phyloP scores from a whole-genome alignment of 495 filamentous ascomycete species.

The Talaromyces trachyspermus region DNA sequence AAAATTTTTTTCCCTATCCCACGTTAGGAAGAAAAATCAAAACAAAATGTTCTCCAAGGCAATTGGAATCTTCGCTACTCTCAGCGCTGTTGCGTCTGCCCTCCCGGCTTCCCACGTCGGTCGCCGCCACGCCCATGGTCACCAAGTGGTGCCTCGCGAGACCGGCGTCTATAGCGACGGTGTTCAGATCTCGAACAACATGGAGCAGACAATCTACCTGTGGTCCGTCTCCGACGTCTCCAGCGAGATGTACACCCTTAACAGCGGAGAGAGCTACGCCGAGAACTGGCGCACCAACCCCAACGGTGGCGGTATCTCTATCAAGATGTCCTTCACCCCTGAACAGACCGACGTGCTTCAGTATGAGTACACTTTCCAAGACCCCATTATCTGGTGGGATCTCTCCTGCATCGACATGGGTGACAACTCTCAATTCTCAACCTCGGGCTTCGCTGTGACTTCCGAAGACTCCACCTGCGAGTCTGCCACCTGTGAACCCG shows the following conservation, averaged over 20 bases:
- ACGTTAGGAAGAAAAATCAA: neutral
- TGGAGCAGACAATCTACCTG: conserved; percentile 31
- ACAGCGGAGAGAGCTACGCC: conserved; percentile 27
- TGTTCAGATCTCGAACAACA: conserved; percentile 32
- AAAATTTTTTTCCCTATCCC: conserved; percentile 11
- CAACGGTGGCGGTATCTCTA: conserved; percentile 39
- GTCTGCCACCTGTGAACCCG: conserved; percentile 30
- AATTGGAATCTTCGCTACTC: conserved; percentile 29
- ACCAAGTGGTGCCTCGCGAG: conserved; percentile 18
- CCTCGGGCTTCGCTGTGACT: conserved; percentile 33
- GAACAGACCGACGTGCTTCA: conserved; percentile 34
- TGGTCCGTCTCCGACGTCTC: conserved; percentile 33
- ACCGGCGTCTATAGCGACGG: conserved; percentile 32
- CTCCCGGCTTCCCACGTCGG: conserved; percentile 22
- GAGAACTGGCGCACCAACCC: conserved; percentile 31
- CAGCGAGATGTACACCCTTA: conserved; percentile 33
- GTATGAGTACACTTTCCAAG: conserved; percentile 38
- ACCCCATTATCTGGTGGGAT: conserved; percentile 37
- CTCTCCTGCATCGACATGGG: conserved; percentile 37
- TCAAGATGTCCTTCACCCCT: conserved; percentile 36
- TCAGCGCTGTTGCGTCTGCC: conserved; percentile 31
- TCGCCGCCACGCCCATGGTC: conserved; percentile 14
- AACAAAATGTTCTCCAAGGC: conserved; percentile 43
- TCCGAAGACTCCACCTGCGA: conserved; percentile 28
- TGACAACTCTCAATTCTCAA: conserved; percentile 29